Evolutionary conservation across 148 eudicot genomes (phyloP), one percentile per base, ranked within the genome.

Genomic region (Linanthus parryae): DNA sequence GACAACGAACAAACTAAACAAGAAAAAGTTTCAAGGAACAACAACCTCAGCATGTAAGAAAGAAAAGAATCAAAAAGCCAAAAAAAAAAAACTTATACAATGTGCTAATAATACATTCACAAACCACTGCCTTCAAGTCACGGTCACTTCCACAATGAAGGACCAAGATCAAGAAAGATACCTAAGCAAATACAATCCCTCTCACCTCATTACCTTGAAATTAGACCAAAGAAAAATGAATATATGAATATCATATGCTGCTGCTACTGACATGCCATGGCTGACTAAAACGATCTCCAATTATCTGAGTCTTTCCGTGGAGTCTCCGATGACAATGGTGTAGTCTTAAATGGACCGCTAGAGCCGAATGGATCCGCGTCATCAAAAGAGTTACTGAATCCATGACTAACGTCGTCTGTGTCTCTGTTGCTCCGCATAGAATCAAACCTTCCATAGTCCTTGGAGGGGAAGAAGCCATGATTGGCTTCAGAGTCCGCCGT

Each of bases 321-420:
- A 41, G 91, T 85, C 68, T 79, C 73, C 67, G 58, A 57, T 17
- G 77, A 78, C 14, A 35, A 44, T 40, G 83, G 65, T 17, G 80
- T 57, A n/a, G n/a, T n/a, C 74, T 59, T 83, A 50, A 76, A 85
- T 9, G 83, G 90, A 11, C 73, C 84, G 34, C 65, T 65, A 44
- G 92, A 75, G 38, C 78, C 81, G 38, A 83, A 84, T 21, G 82
- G 75, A 63, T 83, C 96, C 0, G 81, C 42, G 41, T 81, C 96
- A 33, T 78, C 83, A 44, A 73, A 78, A 38, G 79, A 69, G n/a
- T 70, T 48, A n/a, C n/a, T n/a, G 61, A 73, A 72, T 44, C 52
- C 48, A 19, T 31, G 66, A 21, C 50, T 2, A 38, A 25, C 31
- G 34, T 52, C 58, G 10, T 46, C 42, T 16, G 73, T 34, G 30